Evolutionary conservation across 345 rosid genomes (phyloP), one percentile per base, ranked within the genome.

Genomic region (Combretum micranthum): DNA sequence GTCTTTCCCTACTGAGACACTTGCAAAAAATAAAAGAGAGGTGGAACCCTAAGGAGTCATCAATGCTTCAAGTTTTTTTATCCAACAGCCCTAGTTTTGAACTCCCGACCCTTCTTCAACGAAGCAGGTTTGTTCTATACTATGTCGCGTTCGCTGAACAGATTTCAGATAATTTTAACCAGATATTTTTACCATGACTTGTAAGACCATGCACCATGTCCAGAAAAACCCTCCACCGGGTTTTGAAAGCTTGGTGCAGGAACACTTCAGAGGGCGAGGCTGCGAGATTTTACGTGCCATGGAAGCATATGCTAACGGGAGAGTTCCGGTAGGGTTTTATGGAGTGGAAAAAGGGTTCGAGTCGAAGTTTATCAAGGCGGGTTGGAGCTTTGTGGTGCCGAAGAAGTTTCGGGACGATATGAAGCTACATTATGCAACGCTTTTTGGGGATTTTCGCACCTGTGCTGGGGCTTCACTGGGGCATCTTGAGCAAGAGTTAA

Each of bases 81-180:
- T 84, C 90, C 1, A 69, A 12, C 86, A 84, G 86, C 76, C 21
- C 75, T 84, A 4, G 84, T 84, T 15, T 60, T 81, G 17, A 81
- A 81, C 52, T 84, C 78, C 56, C 67, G 71, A 32, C 86, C 90
- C 0, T 78, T 60, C 32, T 81, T 26, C 39, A 81, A 81, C 62
- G 83, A 84, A 32, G 87, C 90, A 20, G 69, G 63, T 11, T 52
- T 50, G 54, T 32, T 32, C 9, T 7, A 32, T 32, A 11, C 10
- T 11, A 14, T n/a, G n/a, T 26, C 52, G 20, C 45, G 8, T 1
- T 15, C 45, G 17, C 54, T 47, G 76, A 75, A 76, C 68, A 72
- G 63, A 37, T 13, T 21, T 78, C 86, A 2, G 10, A 45, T 16
- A 60, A 66, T 0, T 84, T 79, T 15, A 81, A 23, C 2, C 81